Conservation (phyloP, 768 basidiomycete genomes). For the Boletus huronensis region DNA sequence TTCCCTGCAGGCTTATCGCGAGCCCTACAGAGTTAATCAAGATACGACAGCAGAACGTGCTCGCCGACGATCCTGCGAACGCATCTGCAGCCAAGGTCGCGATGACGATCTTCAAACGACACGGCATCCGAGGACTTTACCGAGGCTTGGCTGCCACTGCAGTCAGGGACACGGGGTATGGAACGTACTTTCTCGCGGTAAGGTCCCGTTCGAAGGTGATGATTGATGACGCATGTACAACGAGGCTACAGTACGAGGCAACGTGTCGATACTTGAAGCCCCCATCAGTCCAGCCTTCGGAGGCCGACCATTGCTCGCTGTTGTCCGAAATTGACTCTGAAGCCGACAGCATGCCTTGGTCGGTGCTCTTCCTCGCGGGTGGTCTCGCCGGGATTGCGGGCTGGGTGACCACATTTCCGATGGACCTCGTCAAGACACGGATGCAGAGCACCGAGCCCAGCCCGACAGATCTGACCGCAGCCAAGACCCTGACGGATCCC, state of each 20-base stretch:
- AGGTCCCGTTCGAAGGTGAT: constrained; percentile 18
- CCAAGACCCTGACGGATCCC: constrained; percentile 36
- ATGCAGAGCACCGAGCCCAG: constrained; percentile 54
- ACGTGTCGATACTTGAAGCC: constrained; percentile 49
- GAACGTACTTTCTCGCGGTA: constrained; percentile 80
- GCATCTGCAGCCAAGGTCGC: constrained; percentile 54
- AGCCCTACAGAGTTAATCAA: constrained; percentile 87
- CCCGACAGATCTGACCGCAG: neutral
- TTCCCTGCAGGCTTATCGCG: constrained; percentile 56
- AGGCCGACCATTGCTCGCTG: constrained; percentile 34
- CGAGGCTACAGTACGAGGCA: constrained; percentile 53
- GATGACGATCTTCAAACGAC: constrained; percentile 47
- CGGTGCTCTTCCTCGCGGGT: constrained; percentile 65
- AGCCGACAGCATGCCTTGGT: constrained; percentile 42
- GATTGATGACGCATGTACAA: constrained; percentile 5
- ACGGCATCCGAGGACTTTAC: constrained; percentile 68
- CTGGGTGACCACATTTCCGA: constrained; percentile 80
- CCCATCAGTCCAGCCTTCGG: constrained; percentile 1
- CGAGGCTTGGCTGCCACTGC: constrained; percentile 74
- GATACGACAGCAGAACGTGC: constrained; percentile 70
- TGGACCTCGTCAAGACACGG: constrained; percentile 89
- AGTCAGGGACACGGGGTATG: constrained; percentile 77
- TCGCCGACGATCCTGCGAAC: constrained; percentile 30
- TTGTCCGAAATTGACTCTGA: constrained; percentile 41
- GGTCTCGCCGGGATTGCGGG: constrained; percentile 73